Evolutionary conservation across 805 yeast species (phyloP), one percentile per base, ranked within the genome.

Genomic region (Ogataea thermomethanolica): DNA sequence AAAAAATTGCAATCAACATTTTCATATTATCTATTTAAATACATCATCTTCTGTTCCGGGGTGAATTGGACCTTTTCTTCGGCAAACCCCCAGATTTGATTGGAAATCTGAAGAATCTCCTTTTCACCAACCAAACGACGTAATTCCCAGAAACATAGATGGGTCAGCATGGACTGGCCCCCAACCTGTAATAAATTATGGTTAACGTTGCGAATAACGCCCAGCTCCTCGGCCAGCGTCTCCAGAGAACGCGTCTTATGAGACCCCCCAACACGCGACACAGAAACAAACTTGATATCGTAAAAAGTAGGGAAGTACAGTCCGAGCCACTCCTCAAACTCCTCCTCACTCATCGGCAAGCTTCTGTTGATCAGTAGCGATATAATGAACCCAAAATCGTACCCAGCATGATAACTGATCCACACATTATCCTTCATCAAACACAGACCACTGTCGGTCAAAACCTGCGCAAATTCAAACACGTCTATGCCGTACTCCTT

Each of bases 371-470:
- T 78, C 57, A 91, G 69, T 49, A 88, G 70, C 35, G 95, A 79
- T 11, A 89, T 66, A 44, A 93, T 68, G 61, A 90, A 90, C 1
- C 98, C 99, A 58, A 90, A 76, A 61, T 93, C 99, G 63, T 93
- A 93, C 9, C 98, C 99, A 7, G 78, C 81, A 61, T 93, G 97
- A 65, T 84, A 93, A 45, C 95, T 83, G 37, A 88, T 72, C 99
- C 99, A 93, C 37, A 81, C 79, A 33, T 87, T 76, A 25, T 74
- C 65, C 22, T 73, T 71, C 51, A 86, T 81, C 53, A 93, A 67
- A 26, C 90, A 75, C 48, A 93, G 68, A 0, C 99, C 99, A 34
- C 95, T 84, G 43, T 86, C 87, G 44, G 83, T 84, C 56, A 93
- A 69, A 39, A 84, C 67, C 61, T 88, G 95, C 10, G 96, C 87